Percentiles rank a stretch among this genome's conserved stretches.
Conservation (phyloP, 2,329 filamentous ascomycete genomes). For the Fusarium piperis region DNA sequence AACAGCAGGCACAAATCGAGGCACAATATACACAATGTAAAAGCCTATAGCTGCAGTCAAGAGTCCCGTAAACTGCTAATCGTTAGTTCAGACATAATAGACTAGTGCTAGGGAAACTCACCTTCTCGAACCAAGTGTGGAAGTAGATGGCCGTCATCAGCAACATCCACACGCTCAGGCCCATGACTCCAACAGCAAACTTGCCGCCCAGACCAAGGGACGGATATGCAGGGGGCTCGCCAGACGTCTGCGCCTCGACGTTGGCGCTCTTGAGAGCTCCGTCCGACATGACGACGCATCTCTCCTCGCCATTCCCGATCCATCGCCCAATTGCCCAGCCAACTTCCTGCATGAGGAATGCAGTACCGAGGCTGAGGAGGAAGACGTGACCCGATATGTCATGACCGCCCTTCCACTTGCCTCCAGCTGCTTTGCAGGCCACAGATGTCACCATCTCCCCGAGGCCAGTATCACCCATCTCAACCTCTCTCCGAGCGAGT, state of each 20-base stretch:
- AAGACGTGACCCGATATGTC: conserved; percentile 98
- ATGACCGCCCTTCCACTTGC: conserved; percentile 90
- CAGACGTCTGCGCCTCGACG: conserved; percentile 53
- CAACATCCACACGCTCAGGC: conserved; percentile 90
- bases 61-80: conserved; percentile 62
- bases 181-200: conserved; percentile 71
- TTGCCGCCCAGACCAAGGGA: conserved; percentile 59
- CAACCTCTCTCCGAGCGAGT: conserved; percentile 59
- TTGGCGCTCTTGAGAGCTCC: conserved; percentile 70
- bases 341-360: conserved; percentile 84
- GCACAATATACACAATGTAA: conserved; percentile 62
- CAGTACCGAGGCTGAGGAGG: conserved; percentile 84
- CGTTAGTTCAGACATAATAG: conserved; percentile 32
- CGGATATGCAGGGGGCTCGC: conserved; percentile 37
- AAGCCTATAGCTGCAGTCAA: conserved; percentile 58
- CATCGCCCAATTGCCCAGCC: conserved; percentile 64
- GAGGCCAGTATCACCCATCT: conserved; percentile 57
- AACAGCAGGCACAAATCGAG: conserved; percentile 59
- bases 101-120: conserved; percentile 49
- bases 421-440: conserved; percentile 84
- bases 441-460: conserved; percentile 73
- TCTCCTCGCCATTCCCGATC: conserved; percentile 63
- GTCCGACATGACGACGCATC: conserved; percentile 72
- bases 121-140: conserved; percentile 98
- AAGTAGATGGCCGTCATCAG: conserved; percentile 99